Percentiles rank a stretch among this genome's conserved stretches.
These are phyloP conservation scores for Aspergillus ustus DNA, from an alignment of 2,329 filamentous ascomycete genomes.

Conservation along the genomic window DNA sequence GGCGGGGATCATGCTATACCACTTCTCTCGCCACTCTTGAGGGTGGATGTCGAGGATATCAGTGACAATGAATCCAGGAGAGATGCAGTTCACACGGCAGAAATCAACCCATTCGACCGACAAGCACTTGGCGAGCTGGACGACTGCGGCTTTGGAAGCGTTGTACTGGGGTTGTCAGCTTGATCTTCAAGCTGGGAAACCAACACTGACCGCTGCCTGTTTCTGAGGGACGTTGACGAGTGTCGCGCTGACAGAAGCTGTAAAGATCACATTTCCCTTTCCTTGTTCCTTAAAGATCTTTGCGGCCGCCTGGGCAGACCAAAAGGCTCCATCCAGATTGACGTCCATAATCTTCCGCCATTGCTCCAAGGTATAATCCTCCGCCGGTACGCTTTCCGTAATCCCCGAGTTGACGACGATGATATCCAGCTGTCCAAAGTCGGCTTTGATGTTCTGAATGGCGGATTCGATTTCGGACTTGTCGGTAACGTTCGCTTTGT, in stretches of 20 bases:
- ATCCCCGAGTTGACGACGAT: slow-evolving; percentile 52
- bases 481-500: slow-evolving; percentile 36
- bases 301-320: slow-evolving; percentile 42
- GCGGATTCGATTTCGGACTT: slow-evolving; percentile 33
- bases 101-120: slow-evolving; percentile 46
- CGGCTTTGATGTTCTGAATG: slow-evolving; percentile 38
- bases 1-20: slow-evolving; percentile 45
- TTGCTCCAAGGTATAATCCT: slow-evolving; percentile 43
- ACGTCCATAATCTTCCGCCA: slow-evolving; percentile 46
- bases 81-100: slow-evolving; percentile 46
- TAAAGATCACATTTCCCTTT: slow-evolving; percentile 43
- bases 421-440: slow-evolving; percentile 51
- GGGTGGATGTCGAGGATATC: slow-evolving; percentile 42
- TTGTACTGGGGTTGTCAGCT: slow-evolving; percentile 30
- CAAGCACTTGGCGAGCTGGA: slow-evolving; percentile 45
- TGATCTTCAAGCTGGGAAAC: rapidly evolving
- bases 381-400: slow-evolving; percentile 31
- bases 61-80: slow-evolving; percentile 46
- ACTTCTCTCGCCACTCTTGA: slow-evolving; percentile 36
- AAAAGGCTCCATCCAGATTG: slow-evolving; percentile 45
- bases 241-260: slow-evolving; percentile 40
- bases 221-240: slow-evolving; percentile 45
- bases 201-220: slow-evolving; percentile 33
- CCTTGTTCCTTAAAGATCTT: slow-evolving; percentile 41
- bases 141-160: slow-evolving; percentile 39